Conservation (phyloP, 2,329 filamentous ascomycete species). For the Phoma sp. region DNA sequence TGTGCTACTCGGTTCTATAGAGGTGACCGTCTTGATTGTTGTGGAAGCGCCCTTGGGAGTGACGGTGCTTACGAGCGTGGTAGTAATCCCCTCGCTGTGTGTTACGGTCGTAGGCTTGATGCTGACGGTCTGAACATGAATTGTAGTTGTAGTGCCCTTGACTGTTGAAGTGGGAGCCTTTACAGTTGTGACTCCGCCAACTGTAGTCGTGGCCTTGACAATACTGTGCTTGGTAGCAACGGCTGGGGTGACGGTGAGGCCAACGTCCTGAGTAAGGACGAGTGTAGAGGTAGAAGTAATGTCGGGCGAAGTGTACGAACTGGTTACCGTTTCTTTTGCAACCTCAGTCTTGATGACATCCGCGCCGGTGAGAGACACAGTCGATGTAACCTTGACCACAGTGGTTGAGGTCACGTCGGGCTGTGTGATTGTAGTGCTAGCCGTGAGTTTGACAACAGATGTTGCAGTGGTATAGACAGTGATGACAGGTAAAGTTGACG, state of each 20-base stretch:
- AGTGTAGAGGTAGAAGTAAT: conserved; percentile 27
- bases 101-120: conserved; percentile 40
- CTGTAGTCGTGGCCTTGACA: conserved; percentile 16
- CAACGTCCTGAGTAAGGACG: conserved; percentile 36
- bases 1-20: conserved; percentile 23
- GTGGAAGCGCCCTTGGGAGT: conserved; percentile 22
- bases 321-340: conserved; percentile 32
- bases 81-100: conserved; percentile 21
- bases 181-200: conserved; percentile 19
- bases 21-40: conserved; percentile 21
- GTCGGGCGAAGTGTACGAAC: conserved; percentile 36
- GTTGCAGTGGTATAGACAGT: conserved; percentile 30
- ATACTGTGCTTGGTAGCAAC: conserved; percentile 22
- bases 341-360: conserved; percentile 20
- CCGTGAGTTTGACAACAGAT: conserved; percentile 25
- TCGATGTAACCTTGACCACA: conserved; percentile 23
- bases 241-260: conserved; percentile 26
- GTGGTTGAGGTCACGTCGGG: conserved; percentile 34
- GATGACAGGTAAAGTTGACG: conserved; percentile 15
- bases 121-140: conserved; percentile 29
- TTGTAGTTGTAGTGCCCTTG: conserved; percentile 28
- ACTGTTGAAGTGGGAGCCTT: conserved; percentile 24
- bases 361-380: conserved; percentile 20
- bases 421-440: conserved; percentile 23
- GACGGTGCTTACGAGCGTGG: conserved; percentile 24